Evolutionary conservation across 2,329 filamentous ascomycete species (phyloP).

Genomic region (Xylaria sp.): DNA sequence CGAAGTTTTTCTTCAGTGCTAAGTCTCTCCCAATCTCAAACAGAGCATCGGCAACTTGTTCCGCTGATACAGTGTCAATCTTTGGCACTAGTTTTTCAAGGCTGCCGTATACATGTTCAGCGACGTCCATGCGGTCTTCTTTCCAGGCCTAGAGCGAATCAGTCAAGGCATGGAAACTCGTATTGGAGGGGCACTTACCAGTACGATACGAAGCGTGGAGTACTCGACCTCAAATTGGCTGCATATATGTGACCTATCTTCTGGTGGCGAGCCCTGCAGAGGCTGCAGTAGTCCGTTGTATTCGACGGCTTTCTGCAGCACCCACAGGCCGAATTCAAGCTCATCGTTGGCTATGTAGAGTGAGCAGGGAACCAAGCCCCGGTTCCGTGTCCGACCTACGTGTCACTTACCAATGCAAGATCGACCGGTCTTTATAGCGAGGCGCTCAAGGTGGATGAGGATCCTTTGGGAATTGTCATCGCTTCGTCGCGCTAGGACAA

Average conservation of each 20-base stretch:
- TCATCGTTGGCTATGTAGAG: slow-evolving; percentile 59
- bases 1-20: slow-evolving; percentile 61
- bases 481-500: slow-evolving; percentile 65
- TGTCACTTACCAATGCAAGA: slow-evolving; percentile 67
- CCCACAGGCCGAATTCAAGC: slow-evolving; percentile 65
- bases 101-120: slow-evolving; percentile 80
- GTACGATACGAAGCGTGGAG: slow-evolving; percentile 69
- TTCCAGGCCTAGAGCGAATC: slow-evolving; percentile 71
- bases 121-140: slow-evolving; percentile 76
- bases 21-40: slow-evolving; percentile 77
- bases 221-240: slow-evolving; percentile 68
- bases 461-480: slow-evolving; percentile 49
- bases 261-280: slow-evolving; percentile 40
- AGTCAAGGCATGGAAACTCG: slow-evolving; percentile 29
- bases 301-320: slow-evolving; percentile 71
- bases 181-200: slow-evolving; percentile 62
- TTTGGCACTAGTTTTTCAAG: slow-evolving; percentile 53
- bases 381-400: slow-evolving; percentile 38
- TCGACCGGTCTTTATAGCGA: slow-evolving; percentile 73
- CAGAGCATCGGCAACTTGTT: slow-evolving; percentile 73
- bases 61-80: slow-evolving; percentile 62
- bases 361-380: slow-evolving; percentile 37
- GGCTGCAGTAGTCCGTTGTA: slow-evolving; percentile 59
- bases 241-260: slow-evolving; percentile 48
- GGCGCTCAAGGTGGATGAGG: slow-evolving; percentile 64